Conservation (phyloP, 805 yeast species). For the Wickerhamomyces queroliae region DNA sequence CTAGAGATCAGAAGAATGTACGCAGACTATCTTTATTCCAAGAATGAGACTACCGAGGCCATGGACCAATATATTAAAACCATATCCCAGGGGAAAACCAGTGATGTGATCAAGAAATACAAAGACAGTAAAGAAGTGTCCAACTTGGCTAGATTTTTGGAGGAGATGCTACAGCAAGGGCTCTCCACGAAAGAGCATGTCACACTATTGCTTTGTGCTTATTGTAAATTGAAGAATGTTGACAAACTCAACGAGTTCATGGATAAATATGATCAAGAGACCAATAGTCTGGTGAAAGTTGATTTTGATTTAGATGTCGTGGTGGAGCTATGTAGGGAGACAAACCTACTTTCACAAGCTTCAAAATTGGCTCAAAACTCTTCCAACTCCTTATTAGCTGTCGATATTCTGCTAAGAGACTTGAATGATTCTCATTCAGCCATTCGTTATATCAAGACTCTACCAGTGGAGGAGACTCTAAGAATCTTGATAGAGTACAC, state of each 20-base stretch:
- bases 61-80: conserved; percentile 67
- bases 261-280: conserved; percentile 31
- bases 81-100: conserved; percentile 50
- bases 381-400: conserved; percentile 69
- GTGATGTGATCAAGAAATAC: conserved; percentile 74
- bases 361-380: conserved; percentile 63
- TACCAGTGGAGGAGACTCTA: conserved; percentile 72
- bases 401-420: conserved; percentile 67
- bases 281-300: conserved; percentile 25
- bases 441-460: conserved; percentile 57
- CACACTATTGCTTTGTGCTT: conserved; percentile 70
- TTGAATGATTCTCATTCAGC: conserved; percentile 55
- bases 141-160: conserved; percentile 57
- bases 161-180: conserved; percentile 47
- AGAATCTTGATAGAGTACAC: conserved; percentile 65
- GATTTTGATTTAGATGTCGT: conserved; percentile 66
- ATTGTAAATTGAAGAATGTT: conserved; percentile 66
- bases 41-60: conserved; percentile 63
- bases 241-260: conserved; percentile 56
- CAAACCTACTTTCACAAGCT: conserved; percentile 62
- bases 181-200: conserved; percentile 74
- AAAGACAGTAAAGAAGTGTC: conserved; percentile 70
- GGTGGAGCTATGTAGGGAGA: conserved; percentile 65
- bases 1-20: conserved; percentile 45
- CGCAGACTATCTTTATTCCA: conserved; percentile 68